These are phyloP conservation scores for Colletotrichum cordylinicola DNA, from an alignment of 2,329 filamentous ascomycete species.

Conservation along the genomic window DNA sequence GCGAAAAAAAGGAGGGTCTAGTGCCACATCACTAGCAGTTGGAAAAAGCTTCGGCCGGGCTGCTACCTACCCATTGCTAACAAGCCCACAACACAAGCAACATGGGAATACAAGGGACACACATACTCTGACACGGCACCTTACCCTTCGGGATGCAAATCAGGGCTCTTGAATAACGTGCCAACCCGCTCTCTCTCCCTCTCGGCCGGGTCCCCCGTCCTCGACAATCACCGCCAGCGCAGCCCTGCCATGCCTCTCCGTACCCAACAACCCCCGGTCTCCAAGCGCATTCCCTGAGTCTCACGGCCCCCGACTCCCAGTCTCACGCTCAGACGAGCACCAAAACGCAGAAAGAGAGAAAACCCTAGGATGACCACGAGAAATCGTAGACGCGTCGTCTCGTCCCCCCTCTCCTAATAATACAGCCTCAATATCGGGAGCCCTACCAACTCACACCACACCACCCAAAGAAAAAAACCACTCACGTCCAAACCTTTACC, in stretches of 20 bases:
- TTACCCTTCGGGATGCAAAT: background rate
- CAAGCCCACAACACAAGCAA: background rate
- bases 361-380: background rate
- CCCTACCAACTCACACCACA: background rate
- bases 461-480: background rate
- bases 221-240: background rate
- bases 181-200: background rate
- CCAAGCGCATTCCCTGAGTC: background rate
- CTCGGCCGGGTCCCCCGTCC: background rate
- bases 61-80: background rate
- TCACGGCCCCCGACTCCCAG: background rate
- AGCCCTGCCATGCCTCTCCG: background rate
- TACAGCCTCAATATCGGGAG: background rate
- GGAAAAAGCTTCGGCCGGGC: background rate
- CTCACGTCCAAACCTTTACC: background rate
- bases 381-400: background rate
- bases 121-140: background rate
- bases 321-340: background rate
- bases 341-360: background rate
- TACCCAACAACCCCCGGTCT: background rate
- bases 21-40: background rate
- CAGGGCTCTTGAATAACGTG: background rate
- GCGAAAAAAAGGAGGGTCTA: background rate
- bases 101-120: background rate
- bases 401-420: background rate